Conservation (phyloP, 139 green algal species). For the Chlorella sp. region DNA sequence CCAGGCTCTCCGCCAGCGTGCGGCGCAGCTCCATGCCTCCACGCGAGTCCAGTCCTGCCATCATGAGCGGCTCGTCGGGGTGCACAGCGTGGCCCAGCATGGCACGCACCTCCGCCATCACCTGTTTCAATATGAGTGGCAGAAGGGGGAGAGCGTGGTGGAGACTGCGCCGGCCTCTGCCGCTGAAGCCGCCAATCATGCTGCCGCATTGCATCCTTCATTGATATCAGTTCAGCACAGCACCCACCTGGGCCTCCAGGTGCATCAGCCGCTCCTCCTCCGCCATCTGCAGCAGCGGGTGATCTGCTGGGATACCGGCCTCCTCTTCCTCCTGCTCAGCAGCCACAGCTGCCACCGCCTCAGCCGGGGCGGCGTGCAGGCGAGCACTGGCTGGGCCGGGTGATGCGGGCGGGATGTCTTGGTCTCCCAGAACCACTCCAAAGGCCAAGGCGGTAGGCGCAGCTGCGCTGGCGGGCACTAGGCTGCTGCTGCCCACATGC, state of each 20-base stretch:
- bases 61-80: conserved; percentile 71
- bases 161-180: too few species aligned
- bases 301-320: conserved; percentile 33
- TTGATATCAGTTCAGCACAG: too few species aligned
- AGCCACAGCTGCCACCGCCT: conserved; percentile 7
- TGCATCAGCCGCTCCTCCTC: conserved; percentile 70
- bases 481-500: conserved; percentile 3
- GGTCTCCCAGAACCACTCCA: conserved; percentile 40
- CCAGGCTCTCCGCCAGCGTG: conserved; percentile 75
- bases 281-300: conserved; percentile 69
- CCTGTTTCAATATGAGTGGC: too few species aligned
- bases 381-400: conserved; percentile 8
- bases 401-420: conserved; percentile 38
- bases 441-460: not conserved
- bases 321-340: conserved; percentile 24
- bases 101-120: conserved; percentile 74
- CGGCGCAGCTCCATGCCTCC: conserved; percentile 87
- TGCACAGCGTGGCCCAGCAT: conserved; percentile 73
- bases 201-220: too few species aligned
- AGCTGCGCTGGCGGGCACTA: not conserved
- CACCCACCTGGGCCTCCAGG: conserved; percentile 63
- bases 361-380: not conserved
- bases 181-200: too few species aligned
- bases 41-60: conserved; percentile 73
- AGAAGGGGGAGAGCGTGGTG: too few species aligned